Conservation (phyloP, 495 filamentous ascomycete species). For the Trichoderma erinaceum region DNA sequence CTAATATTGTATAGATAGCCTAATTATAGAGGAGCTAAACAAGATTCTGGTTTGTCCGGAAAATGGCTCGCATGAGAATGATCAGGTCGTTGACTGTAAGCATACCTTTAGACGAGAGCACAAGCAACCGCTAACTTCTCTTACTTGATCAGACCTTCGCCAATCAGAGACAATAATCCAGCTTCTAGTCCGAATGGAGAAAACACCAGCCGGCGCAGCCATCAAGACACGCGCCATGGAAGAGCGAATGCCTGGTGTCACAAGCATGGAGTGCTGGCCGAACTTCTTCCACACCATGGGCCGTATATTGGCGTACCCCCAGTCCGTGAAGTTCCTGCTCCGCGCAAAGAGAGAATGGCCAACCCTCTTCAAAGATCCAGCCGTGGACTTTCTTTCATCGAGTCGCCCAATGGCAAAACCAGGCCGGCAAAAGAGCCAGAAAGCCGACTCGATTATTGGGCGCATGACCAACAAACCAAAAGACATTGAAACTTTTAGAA, state of each 20-base stretch:
- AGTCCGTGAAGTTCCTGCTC: background rate
- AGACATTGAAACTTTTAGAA: background rate
- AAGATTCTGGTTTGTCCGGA: background rate
- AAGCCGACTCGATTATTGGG: background rate
- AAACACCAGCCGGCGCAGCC: background rate
- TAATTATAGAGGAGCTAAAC: background rate
- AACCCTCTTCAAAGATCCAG: background rate
- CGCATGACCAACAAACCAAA: background rate
- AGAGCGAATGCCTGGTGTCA: background rate
- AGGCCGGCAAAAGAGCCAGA: background rate
- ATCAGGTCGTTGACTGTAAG: background rate
- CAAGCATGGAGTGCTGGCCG: conserved; percentile 3
- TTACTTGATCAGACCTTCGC: background rate
- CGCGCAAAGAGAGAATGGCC: background rate
- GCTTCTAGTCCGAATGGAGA: background rate
- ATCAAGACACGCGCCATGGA: background rate
- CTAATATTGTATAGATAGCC: background rate
- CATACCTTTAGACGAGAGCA: background rate
- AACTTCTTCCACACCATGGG: background rate
- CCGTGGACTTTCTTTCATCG: background rate
- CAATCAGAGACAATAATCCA: background rate
- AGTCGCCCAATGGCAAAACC: background rate
- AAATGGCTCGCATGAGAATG: background rate
- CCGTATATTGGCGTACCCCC: background rate
- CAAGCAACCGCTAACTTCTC: background rate